Evolutionary conservation across 192 early-diverging fungal genomes (phyloP).

Genomic region (Coemansia sp.): DNA sequence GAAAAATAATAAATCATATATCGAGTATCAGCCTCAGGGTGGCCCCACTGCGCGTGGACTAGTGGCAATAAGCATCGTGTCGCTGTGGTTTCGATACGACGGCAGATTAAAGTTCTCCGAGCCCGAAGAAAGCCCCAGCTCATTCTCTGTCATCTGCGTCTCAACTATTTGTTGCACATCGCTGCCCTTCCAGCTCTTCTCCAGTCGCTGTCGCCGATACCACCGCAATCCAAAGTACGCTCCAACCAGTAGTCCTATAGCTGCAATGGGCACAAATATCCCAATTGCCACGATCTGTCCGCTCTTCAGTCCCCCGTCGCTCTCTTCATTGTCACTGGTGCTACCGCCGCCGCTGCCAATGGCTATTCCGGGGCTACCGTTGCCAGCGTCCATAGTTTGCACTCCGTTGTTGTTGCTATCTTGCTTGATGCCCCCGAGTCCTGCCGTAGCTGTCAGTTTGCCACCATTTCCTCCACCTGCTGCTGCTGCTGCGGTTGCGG

Average conservation of each 20-base stretch:
- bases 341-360: neutral
- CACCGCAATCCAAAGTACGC: constrained; percentile 15
- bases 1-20: no score
- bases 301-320: neutral
- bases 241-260: constrained; percentile 15
- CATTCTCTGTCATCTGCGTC: constrained; percentile 32
- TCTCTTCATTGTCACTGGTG: neutral
- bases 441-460: neutral
- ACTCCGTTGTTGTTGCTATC: neutral
- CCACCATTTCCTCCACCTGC: neutral
- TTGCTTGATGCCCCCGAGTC: neutral
- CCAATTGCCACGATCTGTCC: constrained; percentile 20
- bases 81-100: constrained; percentile 29
- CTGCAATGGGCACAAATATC: constrained; percentile 1
- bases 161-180: constrained; percentile 36
- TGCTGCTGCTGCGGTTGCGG: neutral
- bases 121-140: constrained; percentile 8
- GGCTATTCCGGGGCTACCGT: neutral
- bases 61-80: constrained; percentile 31
- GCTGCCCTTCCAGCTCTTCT: constrained; percentile 16
- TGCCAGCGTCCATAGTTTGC: neutral
- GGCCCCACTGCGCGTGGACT: no score
- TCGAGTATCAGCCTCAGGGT: no score
- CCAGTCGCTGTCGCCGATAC: constrained; percentile 15
- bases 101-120: constrained; percentile 24